phyloP scores from a whole-genome alignment of 345 rosid genomes.

The Mallotus nudiflorus region DNA sequence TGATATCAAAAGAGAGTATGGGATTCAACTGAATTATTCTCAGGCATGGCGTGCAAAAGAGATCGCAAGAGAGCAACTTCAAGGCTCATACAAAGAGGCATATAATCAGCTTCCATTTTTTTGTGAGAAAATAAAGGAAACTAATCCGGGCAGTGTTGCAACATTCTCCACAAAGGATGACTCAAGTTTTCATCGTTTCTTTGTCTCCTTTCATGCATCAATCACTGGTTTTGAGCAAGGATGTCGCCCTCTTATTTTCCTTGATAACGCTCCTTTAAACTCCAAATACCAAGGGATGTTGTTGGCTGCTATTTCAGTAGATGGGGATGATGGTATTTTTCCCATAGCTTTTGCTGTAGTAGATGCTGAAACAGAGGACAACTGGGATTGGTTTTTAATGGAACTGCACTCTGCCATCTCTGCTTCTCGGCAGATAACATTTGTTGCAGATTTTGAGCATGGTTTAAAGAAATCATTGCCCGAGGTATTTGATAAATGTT shows the following conservation, averaged over 20 bases:
- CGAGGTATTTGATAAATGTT: constrained; percentile 66
- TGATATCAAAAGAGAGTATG: constrained; percentile 85
- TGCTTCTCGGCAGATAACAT: constrained; percentile 55
- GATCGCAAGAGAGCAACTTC: constrained; percentile 93
- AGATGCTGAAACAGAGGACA: constrained; percentile 78
- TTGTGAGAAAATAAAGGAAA: constrained; percentile 89
- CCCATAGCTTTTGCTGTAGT: constrained; percentile 84
- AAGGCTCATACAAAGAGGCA: constrained; percentile 83
- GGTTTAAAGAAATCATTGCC: constrained; percentile 68
- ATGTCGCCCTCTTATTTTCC: constrained; percentile 85
- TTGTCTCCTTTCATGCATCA: constrained; percentile 82
- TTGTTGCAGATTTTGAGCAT: constrained; percentile 77
- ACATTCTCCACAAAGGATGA: constrained; percentile 83
- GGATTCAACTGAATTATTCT: constrained; percentile 83
- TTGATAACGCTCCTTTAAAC: constrained; percentile 65
- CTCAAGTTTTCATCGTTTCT: constrained; percentile 81
- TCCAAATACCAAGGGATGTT: constrained; percentile 82
- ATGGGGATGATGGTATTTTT: constrained; percentile 80
- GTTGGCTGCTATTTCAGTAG: constrained; percentile 69
- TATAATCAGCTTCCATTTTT: constrained; percentile 74
- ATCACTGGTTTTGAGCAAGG: constrained; percentile 82
- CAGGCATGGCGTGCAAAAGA: constrained; percentile 97
- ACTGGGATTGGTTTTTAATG: constrained; percentile 83
- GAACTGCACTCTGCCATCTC: constrained; percentile 69
- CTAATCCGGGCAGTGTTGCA: constrained; percentile 88